Conservation (phyloP, 1,284 basidiomycete species). For the Pseudozyma hubeiensis region DNA sequence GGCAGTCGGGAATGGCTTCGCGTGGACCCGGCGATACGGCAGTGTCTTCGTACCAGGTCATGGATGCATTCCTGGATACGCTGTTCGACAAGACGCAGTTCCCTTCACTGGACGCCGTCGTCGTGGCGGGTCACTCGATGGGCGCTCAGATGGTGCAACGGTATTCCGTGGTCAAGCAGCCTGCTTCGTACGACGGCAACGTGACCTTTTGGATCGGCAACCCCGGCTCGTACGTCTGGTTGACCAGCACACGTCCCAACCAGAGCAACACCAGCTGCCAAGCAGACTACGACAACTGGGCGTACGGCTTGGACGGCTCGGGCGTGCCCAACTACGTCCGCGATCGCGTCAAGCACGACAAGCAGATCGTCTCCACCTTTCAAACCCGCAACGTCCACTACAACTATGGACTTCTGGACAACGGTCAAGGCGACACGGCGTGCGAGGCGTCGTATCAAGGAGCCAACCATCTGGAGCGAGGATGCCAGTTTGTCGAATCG, state of each 20-base stretch:
- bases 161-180: conserved; percentile 52
- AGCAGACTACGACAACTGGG: conserved; percentile 40
- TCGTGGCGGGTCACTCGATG: conserved; percentile 62
- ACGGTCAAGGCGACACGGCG: conserved; percentile 62
- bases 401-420: conserved; percentile 60
- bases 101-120: conserved; percentile 52
- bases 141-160: conserved; percentile 61
- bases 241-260: conserved; percentile 37
- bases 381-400: conserved; percentile 54
- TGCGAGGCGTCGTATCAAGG: conserved; percentile 57
- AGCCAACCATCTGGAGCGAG: conserved; percentile 59
- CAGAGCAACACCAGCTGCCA: conserved; percentile 30
- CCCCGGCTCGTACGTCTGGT: conserved; percentile 61
- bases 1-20: conserved; percentile 56
- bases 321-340: conserved; percentile 51
- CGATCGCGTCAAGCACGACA: conserved; percentile 44
- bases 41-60: conserved; percentile 50
- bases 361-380: conserved; percentile 45
- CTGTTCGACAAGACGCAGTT: conserved; percentile 58
- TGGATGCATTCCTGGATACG: conserved; percentile 55
- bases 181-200: conserved; percentile 53
- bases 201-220: conserved; percentile 62
- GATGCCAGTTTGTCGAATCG: conserved; percentile 49
- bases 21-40: conserved; percentile 36
- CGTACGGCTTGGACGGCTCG: conserved; percentile 50